Percentiles rank a stretch among this genome's conserved stretches.
Evolutionary conservation across 495 filamentous ascomycete species (phyloP).

Genomic region (Melanomma pulvis-pyrius): DNA sequence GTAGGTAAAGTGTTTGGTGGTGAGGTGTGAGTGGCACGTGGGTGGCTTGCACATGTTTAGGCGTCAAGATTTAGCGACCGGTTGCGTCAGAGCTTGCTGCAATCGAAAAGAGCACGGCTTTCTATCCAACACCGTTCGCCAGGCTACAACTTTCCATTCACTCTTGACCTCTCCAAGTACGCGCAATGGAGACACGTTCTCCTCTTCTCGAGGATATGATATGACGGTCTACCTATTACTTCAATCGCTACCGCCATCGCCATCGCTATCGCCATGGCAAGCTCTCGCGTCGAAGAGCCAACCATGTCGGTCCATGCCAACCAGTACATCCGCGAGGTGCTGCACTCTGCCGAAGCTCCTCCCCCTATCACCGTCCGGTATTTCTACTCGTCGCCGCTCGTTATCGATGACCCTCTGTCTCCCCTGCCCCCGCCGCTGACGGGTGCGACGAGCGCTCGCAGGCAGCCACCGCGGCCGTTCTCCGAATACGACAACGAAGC

Average conservation of each 20-base stretch:
- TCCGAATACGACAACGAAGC: conserved; percentile 48
- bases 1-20: not conserved
- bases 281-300: not conserved
- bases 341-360: conserved; percentile 43
- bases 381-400: conserved; percentile 47
- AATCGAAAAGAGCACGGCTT: not conserved
- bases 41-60: conserved; percentile 28
- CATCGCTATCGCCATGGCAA: conserved; percentile 10
- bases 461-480: conserved; percentile 47
- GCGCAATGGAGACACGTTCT: conserved; percentile 10
- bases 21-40: not conserved
- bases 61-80: conserved; percentile 19
- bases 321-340: conserved; percentile 44
- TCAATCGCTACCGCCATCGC: no score
- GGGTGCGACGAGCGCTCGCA: conserved; percentile 22
- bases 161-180: not conserved
- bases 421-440: conserved; percentile 46
- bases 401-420: conserved; percentile 50
- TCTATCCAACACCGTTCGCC: conserved; percentile 6
- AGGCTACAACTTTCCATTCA: conserved; percentile 9
- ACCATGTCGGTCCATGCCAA: conserved; percentile 32
- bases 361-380: conserved; percentile 45
- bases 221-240: not conserved
- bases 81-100: conserved; percentile 24
- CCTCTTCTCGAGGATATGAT: not conserved